A percentile compares a stretch with the other conserved stretches of the same genome.
These are phyloP conservation scores for Colletotrichum lupini DNA, from an alignment of 2,329 filamentous ascomycete genomes.

Conservation along the genomic window DNA sequence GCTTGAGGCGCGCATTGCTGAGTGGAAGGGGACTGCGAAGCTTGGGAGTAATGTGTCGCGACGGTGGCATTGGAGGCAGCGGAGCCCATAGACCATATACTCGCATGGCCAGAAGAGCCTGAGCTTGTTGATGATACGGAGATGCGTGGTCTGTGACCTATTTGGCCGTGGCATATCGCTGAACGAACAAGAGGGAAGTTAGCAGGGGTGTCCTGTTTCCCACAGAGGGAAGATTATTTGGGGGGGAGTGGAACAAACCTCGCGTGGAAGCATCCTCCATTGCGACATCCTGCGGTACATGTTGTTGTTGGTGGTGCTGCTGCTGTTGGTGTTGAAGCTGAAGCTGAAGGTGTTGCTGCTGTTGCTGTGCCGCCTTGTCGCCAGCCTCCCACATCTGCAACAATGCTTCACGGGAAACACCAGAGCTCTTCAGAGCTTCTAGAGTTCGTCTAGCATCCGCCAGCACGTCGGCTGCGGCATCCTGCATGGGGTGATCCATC, in stretches of 20 bases:
- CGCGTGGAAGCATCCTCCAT: conserved; percentile 36
- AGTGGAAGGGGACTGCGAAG: conserved; percentile 51
- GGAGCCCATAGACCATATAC: conserved; percentile 46
- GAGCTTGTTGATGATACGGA: conserved; percentile 63
- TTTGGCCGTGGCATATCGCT: conserved; percentile 49
- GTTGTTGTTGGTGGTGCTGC: neutral
- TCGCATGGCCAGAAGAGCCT: conserved; percentile 57
- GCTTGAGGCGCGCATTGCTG: conserved; percentile 41
- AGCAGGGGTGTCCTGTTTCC: neutral
- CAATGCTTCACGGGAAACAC: conserved; percentile 54
- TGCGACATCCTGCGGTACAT: conserved; percentile 19
- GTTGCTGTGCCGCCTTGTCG: conserved; percentile 32
- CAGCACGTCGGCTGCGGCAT: conserved; percentile 55
- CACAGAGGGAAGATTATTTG: neutral
- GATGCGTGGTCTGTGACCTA: conserved; percentile 51
- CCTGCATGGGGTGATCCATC: conserved; percentile 38
- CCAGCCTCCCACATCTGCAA: conserved; percentile 39
- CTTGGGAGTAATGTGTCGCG: conserved; percentile 50
- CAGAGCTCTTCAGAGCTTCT: conserved; percentile 57
- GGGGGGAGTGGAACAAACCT: conserved; percentile 18
- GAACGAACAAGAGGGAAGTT: conserved; percentile 45
- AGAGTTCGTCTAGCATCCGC: conserved; percentile 58
- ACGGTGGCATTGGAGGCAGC: conserved; percentile 38
- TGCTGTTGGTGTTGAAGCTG: conserved; percentile 1
- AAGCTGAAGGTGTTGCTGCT: neutral